Conservation (phyloP, 2,329 filamentous ascomycete species). For the Madurella fahalii region DNA sequence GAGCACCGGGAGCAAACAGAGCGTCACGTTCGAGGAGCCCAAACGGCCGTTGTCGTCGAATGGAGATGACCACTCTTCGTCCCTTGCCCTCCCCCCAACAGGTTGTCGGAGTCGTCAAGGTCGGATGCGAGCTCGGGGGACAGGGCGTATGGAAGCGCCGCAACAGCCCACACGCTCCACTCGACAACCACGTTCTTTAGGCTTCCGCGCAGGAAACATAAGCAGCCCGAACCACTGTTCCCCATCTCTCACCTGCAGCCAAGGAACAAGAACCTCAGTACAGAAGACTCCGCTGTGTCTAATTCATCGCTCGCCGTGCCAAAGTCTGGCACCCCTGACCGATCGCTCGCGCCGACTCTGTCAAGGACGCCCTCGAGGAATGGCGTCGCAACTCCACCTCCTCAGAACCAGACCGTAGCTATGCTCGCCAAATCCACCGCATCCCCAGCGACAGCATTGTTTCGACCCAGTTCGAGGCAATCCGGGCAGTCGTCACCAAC, state of each 20-base stretch:
- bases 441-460: slow-evolving; percentile 48
- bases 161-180: slow-evolving; percentile 58
- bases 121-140: slow-evolving; percentile 81
- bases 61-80: slow-evolving; percentile 55
- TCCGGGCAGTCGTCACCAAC: slow-evolving; percentile 66
- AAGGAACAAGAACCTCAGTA: slow-evolving; percentile 49
- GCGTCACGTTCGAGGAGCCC: slow-evolving; percentile 60
- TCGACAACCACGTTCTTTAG: slow-evolving; percentile 74
- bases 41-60: slow-evolving; percentile 44
- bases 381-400: slow-evolving; percentile 30
- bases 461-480: slow-evolving; percentile 45
- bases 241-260: slow-evolving; percentile 79
- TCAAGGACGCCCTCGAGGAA: slow-evolving; percentile 29
- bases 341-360: slow-evolving; percentile 30
- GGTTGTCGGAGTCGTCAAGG: slow-evolving; percentile 80
- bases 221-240: slow-evolving; percentile 72
- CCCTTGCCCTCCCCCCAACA: slow-evolving; percentile 59
- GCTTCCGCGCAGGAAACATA: slow-evolving; percentile 71
- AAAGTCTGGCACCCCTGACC: slow-evolving; percentile 25
- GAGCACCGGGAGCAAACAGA: slow-evolving; percentile 38
- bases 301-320: slow-evolving; percentile 45
- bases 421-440: slow-evolving; percentile 34
- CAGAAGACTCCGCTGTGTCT: slow-evolving; percentile 34
- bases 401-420: slow-evolving; percentile 33
- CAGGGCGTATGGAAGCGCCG: slow-evolving; percentile 53